Evolutionary conservation across 345 rosid genomes (phyloP).

Genomic region (Brassica incana): DNA sequence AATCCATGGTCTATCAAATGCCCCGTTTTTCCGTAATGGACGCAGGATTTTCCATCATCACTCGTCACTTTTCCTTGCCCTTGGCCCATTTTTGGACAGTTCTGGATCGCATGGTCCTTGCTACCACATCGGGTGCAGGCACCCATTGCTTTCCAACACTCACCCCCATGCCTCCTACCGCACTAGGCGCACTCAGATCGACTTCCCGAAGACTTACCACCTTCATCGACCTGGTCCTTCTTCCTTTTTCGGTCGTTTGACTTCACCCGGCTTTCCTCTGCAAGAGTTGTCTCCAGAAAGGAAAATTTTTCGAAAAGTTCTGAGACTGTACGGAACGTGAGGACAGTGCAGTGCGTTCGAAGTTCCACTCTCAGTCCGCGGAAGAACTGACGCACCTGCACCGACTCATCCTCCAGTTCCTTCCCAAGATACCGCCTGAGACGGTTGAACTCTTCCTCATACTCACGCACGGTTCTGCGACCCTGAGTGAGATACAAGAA

Average conservation of each 20-base stretch:
- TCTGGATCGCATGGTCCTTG: not conserved
- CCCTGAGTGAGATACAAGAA: not conserved
- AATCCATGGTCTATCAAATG: too few species aligned
- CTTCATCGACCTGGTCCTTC: not conserved
- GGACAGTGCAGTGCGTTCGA: not conserved
- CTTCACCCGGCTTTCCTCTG: not conserved
- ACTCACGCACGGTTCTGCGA: not conserved
- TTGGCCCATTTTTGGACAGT: not conserved
- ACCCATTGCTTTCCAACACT: too few species aligned
- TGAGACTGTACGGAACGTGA: not conserved
- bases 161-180: not conserved
- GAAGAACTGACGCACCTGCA: not conserved
- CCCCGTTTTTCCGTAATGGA: not conserved
- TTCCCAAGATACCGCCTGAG: not conserved
- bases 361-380: not conserved
- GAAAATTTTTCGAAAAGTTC: not conserved
- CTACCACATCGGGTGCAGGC: not conserved
- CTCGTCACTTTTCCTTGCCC: not conserved
- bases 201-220: not conserved
- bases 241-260: not conserved
- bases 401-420: not conserved
- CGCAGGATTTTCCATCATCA: not conserved
- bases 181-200: not conserved
- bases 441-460: not conserved
- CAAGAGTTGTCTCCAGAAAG: not conserved